These are phyloP conservation scores for Nicotiana benthamiana DNA, from an alignment of 257 asterid species.

Conservation along the genomic window DNA sequence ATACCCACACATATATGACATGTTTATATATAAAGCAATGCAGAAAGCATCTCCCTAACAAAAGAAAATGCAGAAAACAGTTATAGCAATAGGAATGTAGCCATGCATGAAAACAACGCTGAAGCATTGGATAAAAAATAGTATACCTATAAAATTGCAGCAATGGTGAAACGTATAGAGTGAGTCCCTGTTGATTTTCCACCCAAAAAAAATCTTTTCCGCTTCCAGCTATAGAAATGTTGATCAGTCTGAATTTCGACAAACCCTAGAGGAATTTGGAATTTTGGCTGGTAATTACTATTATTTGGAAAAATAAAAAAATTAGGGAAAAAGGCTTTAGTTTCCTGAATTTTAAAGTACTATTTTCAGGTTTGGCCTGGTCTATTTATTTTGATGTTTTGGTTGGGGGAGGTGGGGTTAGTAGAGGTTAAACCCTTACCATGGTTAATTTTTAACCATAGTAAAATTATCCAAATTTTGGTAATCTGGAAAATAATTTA, in stretches of 20 bases:
- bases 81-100: background rate
- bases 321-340: background rate
- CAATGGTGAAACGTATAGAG: conserved; percentile 2
- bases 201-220: background rate
- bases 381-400: conserved; percentile 10
- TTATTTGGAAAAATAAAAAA: background rate
- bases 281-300: background rate
- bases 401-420: conserved; percentile 8
- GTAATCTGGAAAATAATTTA: conserved; percentile 5
- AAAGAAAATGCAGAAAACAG: background rate
- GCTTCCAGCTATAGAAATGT: background rate
- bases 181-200: background rate
- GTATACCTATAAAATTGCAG: conserved; percentile 3
- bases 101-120: conserved; percentile 1
- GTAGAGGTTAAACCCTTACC: conserved; percentile 26
- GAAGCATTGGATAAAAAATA: background rate
- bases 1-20: no score
- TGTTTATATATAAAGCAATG: background rate
- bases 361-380: conserved; percentile 17
- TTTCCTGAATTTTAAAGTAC: background rate
- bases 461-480: background rate
- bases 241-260: background rate
- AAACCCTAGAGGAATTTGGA: conserved; percentile 9
- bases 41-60: background rate
- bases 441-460: conserved; percentile 26